Evolutionary conservation across 73 alveolate genomes (phyloP).

Genomic region (Paramecium bursaria): DNA sequence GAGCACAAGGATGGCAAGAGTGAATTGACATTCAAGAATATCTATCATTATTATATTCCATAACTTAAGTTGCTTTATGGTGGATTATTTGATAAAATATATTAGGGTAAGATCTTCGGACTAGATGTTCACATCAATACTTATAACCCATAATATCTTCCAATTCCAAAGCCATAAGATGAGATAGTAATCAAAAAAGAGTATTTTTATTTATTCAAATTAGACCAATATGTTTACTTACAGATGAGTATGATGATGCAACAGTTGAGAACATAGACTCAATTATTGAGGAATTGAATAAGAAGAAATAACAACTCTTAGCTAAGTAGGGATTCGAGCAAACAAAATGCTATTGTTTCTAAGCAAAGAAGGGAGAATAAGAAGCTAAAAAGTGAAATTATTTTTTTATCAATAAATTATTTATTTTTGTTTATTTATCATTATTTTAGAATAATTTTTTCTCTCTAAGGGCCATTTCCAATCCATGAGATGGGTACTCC

Average conservation of each 20-base stretch:
- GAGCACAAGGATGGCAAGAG: constrained; percentile 54
- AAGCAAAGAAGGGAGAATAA: too few relatives aligned
- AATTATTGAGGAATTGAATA: constrained; percentile 9
- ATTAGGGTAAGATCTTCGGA: constrained; percentile 17
- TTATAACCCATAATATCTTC: constrained; percentile 23
- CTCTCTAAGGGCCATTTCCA: constrained; percentile 68
- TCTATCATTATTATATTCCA: constrained; percentile 44
- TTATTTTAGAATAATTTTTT: constrained; percentile 61
- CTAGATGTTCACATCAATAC: constrained; percentile 9
- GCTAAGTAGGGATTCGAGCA: too few relatives aligned
- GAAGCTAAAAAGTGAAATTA: too few relatives aligned
- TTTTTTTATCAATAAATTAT: too few relatives aligned
- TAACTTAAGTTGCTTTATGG: constrained; percentile 23
- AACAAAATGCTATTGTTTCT: too few relatives aligned
- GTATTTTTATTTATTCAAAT: background rate
- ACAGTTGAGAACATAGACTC: constrained; percentile 15
- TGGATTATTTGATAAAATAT: background rate
- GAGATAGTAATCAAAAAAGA: constrained; percentile 35
- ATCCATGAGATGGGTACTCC: constrained; percentile 93
- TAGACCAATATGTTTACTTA: constrained; percentile 49
- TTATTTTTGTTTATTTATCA: background rate
- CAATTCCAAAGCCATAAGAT: constrained; percentile 54
- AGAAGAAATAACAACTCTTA: constrained; percentile 27
- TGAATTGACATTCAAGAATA: constrained; percentile 35
- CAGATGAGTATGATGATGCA: constrained; percentile 38